Base-by-base conservation (phyloP, 495 filamentous ascomycete species). In the Penicillium alfredii region DNA sequence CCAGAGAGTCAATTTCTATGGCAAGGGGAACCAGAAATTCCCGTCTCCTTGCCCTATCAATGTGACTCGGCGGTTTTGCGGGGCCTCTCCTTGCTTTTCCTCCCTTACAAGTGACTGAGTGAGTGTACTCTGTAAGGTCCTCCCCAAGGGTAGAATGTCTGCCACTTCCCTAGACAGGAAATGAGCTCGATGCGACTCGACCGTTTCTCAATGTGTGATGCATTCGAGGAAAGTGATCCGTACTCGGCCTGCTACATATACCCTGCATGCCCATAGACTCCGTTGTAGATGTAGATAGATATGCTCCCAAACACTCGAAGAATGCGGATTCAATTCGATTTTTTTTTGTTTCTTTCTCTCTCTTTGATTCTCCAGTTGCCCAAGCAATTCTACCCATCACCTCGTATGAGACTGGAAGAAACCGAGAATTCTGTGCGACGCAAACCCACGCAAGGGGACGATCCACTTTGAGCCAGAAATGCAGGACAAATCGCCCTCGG, bases 151-250 rank as follows among this genome's bases (percentile, higher is more conserved):
- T 38, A 45, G 38, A 37, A 48, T 33, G 42, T 45, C 36, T 38
- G 40, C 43, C 40, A 47, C 34, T 47, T 15, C 30, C 35, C 27
- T 30, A 31, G 22, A 31, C 13, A 32, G 24, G 18, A 14, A 12
- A 40, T 40, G 22, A 20, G 28, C 14, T 9, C 42, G 26, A 51
- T 55, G 48, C 44, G 44, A 52, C 38, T 52, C 42, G 38, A 33
- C 48, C 48, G 52, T 55, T 55, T 52, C 33, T 30, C 18, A 34
- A 48, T 43, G 26, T n/a, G n/a, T n/a, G n/a, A n/a, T n/a, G n/a
- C n/a, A n/a, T n/a, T n/a, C n/a, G n/a, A n/a, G n/a, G n/a, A n/a
- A n/a, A n/a, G n/a, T n/a, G n/a, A n/a, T n/a, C n/a, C n/a, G n/a
- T n/a, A n/a, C n/a, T n/a, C n/a, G n/a, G n/a, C n/a, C n/a, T n/a